A percentile compares a stretch with the other conserved stretches of the same genome.
Conservation (phyloP, 2,329 filamentous ascomycete genomes). For the Penicillium sp. region DNA sequence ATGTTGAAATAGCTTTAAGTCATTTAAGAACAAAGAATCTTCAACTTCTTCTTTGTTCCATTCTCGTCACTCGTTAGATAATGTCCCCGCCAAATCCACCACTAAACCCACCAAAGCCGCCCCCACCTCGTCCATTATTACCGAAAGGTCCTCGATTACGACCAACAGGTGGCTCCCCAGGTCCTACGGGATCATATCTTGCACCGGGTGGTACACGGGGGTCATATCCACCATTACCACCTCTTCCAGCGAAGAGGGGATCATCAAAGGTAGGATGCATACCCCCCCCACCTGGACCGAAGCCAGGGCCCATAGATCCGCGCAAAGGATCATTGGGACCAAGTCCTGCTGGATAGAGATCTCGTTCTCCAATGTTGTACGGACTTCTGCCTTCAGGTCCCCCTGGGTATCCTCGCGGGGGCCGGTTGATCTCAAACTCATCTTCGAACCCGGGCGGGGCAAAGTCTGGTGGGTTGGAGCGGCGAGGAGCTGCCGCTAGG, state of each 20-base stretch:
- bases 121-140: constrained; percentile 28
- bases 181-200: constrained; percentile 85
- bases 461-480: constrained; percentile 70
- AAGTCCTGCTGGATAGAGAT: constrained; percentile 50
- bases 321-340: constrained; percentile 81
- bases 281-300: constrained; percentile 66
- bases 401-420: constrained; percentile 52
- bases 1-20: background rate
- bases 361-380: constrained; percentile 73
- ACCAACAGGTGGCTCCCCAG: constrained; percentile 56
- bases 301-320: constrained; percentile 61
- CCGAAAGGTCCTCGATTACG: constrained; percentile 48
- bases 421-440: constrained; percentile 77
- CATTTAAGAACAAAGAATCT: background rate
- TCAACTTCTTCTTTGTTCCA: background rate
- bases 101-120: constrained; percentile 58
- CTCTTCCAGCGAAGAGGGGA: constrained; percentile 66
- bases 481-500: constrained; percentile 58
- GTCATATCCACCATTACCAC: constrained; percentile 55
- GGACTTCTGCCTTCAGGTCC: constrained; percentile 53
- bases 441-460: constrained; percentile 90
- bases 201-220: constrained; percentile 80
- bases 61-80: constrained; percentile 29
- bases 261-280: constrained; percentile 98
- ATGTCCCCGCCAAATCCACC: constrained; percentile 47